Conservation (phyloP, 805 yeast species). For the Teunomyces stri region DNA sequence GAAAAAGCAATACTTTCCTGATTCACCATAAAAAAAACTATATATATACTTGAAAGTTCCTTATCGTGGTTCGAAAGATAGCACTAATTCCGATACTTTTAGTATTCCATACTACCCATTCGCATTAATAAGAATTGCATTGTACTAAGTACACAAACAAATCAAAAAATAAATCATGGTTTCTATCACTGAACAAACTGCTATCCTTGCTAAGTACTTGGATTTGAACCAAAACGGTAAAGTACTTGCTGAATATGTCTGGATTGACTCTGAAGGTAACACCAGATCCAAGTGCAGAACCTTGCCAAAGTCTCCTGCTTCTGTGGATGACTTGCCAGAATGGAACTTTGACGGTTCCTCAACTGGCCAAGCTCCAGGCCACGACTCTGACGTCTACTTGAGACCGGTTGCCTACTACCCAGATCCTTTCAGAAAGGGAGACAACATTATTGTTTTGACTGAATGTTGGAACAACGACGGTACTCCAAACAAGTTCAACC, state of each 20-base stretch:
- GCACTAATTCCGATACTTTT: slow-evolving; percentile 1
- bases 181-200: slow-evolving; percentile 62
- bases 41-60: slow-evolving; percentile 1
- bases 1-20: slow-evolving; percentile 4
- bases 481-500: slow-evolving; percentile 97
- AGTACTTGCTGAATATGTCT: slow-evolving; percentile 92
- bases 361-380: slow-evolving; percentile 97
- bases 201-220: slow-evolving; percentile 77
- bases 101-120: slow-evolving; percentile 1
- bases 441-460: slow-evolving; percentile 89
- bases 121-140: not conserved
- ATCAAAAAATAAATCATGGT: slow-evolving; percentile 21
- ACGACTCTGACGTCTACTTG: slow-evolving; percentile 90
- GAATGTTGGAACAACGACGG: slow-evolving; percentile 99
- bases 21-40: not conserved
- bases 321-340: slow-evolving; percentile 88
- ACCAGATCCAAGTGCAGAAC: slow-evolving; percentile 95
- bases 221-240: slow-evolving; percentile 82
- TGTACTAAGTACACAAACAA: slow-evolving; percentile 4
- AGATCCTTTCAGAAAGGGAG: slow-evolving; percentile 98
- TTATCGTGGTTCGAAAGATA: not conserved
- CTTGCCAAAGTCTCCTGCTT: slow-evolving; percentile 60
- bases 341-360: slow-evolving; percentile 99
- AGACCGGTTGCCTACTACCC: slow-evolving; percentile 95
- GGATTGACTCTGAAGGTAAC: slow-evolving; percentile 93